A percentile compares a stretch with the other conserved stretches of the same genome.
Conservation (phyloP, 2,329 filamentous ascomycete genomes). For the Fusarium sp. region DNA sequence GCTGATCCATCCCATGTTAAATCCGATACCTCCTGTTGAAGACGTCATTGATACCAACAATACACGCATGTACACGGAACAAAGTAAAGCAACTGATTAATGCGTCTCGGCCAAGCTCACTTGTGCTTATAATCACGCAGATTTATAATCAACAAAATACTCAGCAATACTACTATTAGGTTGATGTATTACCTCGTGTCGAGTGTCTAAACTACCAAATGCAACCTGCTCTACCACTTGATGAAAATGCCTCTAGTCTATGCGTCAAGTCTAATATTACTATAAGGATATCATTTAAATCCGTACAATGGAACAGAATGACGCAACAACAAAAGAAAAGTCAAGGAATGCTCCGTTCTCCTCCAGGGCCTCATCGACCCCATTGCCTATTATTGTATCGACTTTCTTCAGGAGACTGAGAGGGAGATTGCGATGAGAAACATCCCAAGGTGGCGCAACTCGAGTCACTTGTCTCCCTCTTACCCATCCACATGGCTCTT, state of each 20-base stretch:
- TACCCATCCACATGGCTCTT: slow-evolving; percentile 23
- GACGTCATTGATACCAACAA: background rate
- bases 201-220: background rate
- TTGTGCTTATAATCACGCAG: background rate
- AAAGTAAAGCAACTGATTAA: background rate
- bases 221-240: background rate
- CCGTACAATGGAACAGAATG: background rate
- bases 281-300: background rate
- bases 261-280: background rate
- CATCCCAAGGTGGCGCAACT: background rate
- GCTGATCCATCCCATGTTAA: background rate
- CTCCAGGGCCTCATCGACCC: background rate
- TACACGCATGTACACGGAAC: background rate
- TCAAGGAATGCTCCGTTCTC: background rate
- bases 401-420: background rate
- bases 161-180: background rate
- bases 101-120: background rate
- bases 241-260: background rate
- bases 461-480: background rate
- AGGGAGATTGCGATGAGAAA: background rate
- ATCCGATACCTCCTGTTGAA: background rate
- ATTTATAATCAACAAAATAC: background rate
- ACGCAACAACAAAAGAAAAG: background rate
- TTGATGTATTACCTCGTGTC: background rate
- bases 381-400: background rate